Evolutionary conservation across 169 alveolate species (phyloP).

Genomic region (Plasmodium chabaudi): DNA sequence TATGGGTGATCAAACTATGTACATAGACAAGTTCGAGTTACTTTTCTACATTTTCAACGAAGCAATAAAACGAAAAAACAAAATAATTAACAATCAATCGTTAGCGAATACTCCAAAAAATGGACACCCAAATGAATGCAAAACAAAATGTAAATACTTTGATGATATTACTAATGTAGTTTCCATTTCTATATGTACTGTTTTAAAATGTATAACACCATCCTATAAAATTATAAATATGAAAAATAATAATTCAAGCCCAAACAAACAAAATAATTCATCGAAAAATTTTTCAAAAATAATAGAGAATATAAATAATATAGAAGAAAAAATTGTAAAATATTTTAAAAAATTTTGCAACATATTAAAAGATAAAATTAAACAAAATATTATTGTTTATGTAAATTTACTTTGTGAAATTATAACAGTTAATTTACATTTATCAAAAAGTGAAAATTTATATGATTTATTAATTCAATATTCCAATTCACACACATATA

Average conservation of each 20-base stretch:
- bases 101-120: no score
- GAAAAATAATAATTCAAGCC: neutral
- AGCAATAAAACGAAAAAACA: conserved; percentile 8
- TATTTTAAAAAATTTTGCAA: conserved; percentile 48
- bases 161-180: conserved; percentile 10
- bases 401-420: conserved; percentile 74
- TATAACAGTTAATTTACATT: conserved; percentile 52
- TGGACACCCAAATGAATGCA: neutral
- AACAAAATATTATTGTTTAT: conserved; percentile 25
- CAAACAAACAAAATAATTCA: neutral
- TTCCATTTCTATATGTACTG: conserved; percentile 50
- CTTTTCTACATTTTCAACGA: conserved; percentile 57
- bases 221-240: conserved; percentile 39
- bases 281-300: conserved; percentile 23
- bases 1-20: conserved; percentile 22
- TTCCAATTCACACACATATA: conserved; percentile 27
- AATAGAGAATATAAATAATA: conserved; percentile 33
- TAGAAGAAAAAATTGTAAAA: conserved; percentile 32
- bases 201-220: conserved; percentile 59
- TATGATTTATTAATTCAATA: conserved; percentile 34
- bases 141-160: conserved; percentile 4
- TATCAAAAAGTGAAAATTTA: conserved; percentile 38
- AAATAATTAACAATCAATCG: neutral
- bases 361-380: conserved; percentile 34
- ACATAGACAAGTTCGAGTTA: conserved; percentile 33